These are phyloP conservation scores for Trichoderma gamsii DNA, from an alignment of 495 filamentous ascomycete genomes.

Conservation along the genomic window DNA sequence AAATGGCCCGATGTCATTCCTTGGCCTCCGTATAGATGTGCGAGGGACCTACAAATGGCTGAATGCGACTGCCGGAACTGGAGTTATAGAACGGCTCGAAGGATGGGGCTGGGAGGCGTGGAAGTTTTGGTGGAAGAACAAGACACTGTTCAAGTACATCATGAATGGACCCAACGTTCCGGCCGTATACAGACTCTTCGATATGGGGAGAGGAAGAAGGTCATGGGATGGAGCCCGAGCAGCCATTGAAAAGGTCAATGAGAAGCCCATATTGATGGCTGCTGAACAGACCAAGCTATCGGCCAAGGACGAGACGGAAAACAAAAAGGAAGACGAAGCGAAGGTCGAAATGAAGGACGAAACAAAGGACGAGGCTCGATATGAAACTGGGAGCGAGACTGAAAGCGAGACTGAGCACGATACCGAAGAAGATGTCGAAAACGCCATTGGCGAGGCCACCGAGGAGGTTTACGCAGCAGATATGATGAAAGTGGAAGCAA, in stretches of 20 bases:
- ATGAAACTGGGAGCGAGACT: background rate
- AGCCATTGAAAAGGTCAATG: slow-evolving; percentile 25
- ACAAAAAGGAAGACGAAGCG: background rate
- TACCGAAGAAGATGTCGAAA: background rate
- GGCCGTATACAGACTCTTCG: slow-evolving; percentile 23
- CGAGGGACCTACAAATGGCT: slow-evolving; percentile 19
- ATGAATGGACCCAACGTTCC: slow-evolving; percentile 26
- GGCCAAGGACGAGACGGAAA: background rate
- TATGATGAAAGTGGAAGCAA: too few species aligned
- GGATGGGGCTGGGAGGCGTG: slow-evolving; percentile 26
- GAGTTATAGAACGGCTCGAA: slow-evolving; percentile 28
- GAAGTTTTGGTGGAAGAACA: slow-evolving; percentile 30
- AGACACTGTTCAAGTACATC: slow-evolving; percentile 25
- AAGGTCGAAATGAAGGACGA: background rate
- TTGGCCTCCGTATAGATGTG: slow-evolving; percentile 7
- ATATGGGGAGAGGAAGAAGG: slow-evolving; percentile 25
- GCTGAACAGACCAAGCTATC: background rate
- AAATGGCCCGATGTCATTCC: slow-evolving; percentile 7
- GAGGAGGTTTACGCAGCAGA: too few species aligned
- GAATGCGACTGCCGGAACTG: slow-evolving; percentile 29
- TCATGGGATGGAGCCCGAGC: slow-evolving; percentile 24
- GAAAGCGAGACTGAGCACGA: background rate
- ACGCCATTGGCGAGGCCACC: too few species aligned
- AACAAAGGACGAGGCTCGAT: background rate
- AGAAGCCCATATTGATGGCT: background rate